phyloP scores from a whole-genome alignment of 495 filamentous ascomycete species.

The Monascus purpureus region DNA sequence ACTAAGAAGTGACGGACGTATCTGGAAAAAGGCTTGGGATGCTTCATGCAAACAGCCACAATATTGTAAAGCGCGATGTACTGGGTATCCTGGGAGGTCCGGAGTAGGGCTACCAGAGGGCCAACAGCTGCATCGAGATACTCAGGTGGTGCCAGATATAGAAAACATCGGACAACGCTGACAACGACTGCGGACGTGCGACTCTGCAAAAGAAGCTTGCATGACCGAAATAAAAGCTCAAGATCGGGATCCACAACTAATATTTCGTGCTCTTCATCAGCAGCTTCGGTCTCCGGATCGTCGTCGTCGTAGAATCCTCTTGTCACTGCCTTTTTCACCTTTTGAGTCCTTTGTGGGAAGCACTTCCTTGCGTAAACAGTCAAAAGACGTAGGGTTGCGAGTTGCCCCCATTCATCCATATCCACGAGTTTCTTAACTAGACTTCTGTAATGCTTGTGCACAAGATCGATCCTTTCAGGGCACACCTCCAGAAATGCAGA shows the following conservation, averaged over 20 bases:
- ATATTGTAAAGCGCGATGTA: conserved; percentile 87
- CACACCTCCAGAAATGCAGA: conserved; percentile 81
- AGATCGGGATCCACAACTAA: conserved; percentile 66
- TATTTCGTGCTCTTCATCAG: conserved; percentile 39
- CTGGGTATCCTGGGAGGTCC: conserved; percentile 73
- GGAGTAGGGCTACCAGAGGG: conserved; percentile 71
- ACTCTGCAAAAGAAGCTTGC: conserved; percentile 72
- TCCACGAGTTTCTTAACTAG: conserved; percentile 85
- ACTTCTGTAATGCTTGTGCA: conserved; percentile 78
- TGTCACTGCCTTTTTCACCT: conserved; percentile 35
- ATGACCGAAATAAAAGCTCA: conserved; percentile 63
- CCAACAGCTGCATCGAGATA: conserved; percentile 61
- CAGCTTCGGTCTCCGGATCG: conserved; percentile 28
- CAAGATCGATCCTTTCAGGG: conserved; percentile 67
- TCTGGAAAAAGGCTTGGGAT: conserved; percentile 63
- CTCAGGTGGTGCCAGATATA: conserved; percentile 62
- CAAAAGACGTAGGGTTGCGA: conserved; percentile 68
- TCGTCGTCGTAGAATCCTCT: conserved; percentile 73
- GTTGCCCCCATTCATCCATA: conserved; percentile 98
- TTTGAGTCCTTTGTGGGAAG: conserved; percentile 59
- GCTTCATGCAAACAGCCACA: conserved; percentile 64
- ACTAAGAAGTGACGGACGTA: conserved; percentile 82
- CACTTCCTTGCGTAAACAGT: conserved; percentile 73
- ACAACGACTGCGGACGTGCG: conserved; percentile 89
- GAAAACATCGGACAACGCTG: conserved; percentile 71